Conservation (phyloP, 2,329 filamentous ascomycete genomes). For the Onygenales sp. region DNA sequence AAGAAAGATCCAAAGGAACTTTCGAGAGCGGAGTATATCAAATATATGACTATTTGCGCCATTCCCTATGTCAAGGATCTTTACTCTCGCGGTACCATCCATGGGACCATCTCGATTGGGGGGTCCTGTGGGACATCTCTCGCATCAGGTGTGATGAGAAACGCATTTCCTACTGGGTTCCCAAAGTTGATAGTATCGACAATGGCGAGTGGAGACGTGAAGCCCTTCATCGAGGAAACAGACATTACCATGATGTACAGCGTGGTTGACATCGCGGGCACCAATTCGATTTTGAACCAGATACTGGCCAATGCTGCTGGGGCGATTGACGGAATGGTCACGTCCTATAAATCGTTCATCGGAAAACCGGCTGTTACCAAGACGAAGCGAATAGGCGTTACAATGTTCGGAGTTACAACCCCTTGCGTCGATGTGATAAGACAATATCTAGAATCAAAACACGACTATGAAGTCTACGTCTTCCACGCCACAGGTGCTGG, state of each 20-base stretch:
- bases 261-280: conserved; percentile 60
- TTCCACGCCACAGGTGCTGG: conserved; percentile 36
- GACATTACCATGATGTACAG: conserved; percentile 64
- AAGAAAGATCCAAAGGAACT: conserved; percentile 25
- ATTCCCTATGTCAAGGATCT: conserved; percentile 34
- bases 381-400: conserved; percentile 50
- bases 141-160: conserved; percentile 51
- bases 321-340: conserved; percentile 51
- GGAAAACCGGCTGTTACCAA: conserved; percentile 5
- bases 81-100: conserved; percentile 30
- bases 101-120: conserved; percentile 51
- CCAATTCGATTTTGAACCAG: conserved; percentile 49
- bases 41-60: conserved; percentile 44
- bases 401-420: conserved; percentile 69
- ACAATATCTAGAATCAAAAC: conserved; percentile 28
- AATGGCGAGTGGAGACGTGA: conserved; percentile 57
- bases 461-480: conserved; percentile 5
- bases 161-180: conserved; percentile 53
- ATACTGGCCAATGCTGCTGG: conserved; percentile 56
- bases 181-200: conserved; percentile 64
- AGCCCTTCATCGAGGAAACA: conserved; percentile 55
- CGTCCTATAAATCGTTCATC: conserved; percentile 26
- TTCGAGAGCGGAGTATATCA: conserved; percentile 47
- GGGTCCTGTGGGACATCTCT: conserved; percentile 56
- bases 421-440: conserved; percentile 52